phyloP scores from a whole-genome alignment of 2,329 filamentous ascomycete genomes.

The Ploettnerulaceae sp. region DNA sequence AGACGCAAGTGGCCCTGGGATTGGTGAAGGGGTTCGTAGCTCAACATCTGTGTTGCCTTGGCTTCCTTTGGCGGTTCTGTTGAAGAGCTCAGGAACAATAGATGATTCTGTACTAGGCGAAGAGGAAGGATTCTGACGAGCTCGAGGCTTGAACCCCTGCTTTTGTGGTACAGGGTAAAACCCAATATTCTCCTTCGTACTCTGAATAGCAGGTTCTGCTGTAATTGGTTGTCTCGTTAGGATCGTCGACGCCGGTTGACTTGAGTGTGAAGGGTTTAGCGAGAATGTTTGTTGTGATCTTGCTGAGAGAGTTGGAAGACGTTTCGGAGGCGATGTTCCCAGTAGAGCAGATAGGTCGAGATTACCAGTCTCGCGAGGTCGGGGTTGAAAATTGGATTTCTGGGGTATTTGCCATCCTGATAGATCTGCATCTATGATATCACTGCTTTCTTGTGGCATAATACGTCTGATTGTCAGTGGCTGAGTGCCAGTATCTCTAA shows the following conservation, averaged over 20 bases:
- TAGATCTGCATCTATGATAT: slow-evolving; percentile 19
- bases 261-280: slow-evolving; percentile 3
- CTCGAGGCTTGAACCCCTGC: slow-evolving; percentile 27
- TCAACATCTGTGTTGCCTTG: not conserved
- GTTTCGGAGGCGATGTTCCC: slow-evolving; percentile 25
- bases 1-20: slow-evolving; percentile 14
- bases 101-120: slow-evolving; percentile 17
- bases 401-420: slow-evolving; percentile 31
- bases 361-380: slow-evolving; percentile 20
- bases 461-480: slow-evolving; percentile 18
- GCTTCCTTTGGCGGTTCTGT: not conserved
- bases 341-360: slow-evolving; percentile 30
- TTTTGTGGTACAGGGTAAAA: slow-evolving; percentile 31
- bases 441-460: slow-evolving; percentile 1
- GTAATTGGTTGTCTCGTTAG: not conserved
- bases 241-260: not conserved
- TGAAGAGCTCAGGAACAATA: slow-evolving; percentile 13
- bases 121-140: slow-evolving; percentile 11
- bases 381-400: slow-evolving; percentile 32
- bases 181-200: not conserved
- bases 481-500: slow-evolving; percentile 6
- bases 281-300: slow-evolving; percentile 8
- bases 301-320: slow-evolving; percentile 23
- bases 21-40: slow-evolving; percentile 12
- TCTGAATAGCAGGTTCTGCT: not conserved